Evolutionary conservation across 148 eudicot genomes (phyloP), one percentile per base, ranked within the genome.

Genomic region (Heliamphora exappendiculata): DNA sequence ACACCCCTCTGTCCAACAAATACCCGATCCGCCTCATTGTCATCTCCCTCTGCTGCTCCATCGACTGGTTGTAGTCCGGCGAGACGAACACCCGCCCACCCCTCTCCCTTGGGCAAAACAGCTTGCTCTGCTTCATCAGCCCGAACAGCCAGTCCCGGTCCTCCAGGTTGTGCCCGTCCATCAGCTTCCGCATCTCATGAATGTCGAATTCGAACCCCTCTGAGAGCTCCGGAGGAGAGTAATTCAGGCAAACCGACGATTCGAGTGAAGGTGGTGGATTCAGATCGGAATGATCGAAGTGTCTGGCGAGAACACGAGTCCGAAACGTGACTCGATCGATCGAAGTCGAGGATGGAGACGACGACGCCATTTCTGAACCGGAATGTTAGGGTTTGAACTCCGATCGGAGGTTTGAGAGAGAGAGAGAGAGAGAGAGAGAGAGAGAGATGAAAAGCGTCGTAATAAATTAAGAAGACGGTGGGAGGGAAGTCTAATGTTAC

Each of bases 31-130:
- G 60, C 72, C 55, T 85, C 87, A 91, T 50, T 0, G 97, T 91
- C 74, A 88, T 80, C 82, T 87, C 97, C 63, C 97, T 80, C 81
- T 94, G 93, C 77, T 90, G 88, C 68, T 94, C 95, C 95, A 89
- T 91, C 9, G 91, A 78, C 49, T 88, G 91, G 42, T 91, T 92
- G 64, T 86, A 92, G 67, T 92, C 93, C 3, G 97, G 91, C 33
- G 45, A 58, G 2, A 90, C 87, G 60, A 86, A 94, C 0, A 75
- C 73, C 44, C 85, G 83, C 0, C 87, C 84, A 1, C 96, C 98
- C 37, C 87, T 80, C 37, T 74, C 54, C 29, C 39, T 68, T 7
- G 86, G 90, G 78, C 89, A 88, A 75, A 94, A 94, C 7, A 94
- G 75, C 14, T 78, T 71, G 73, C 85, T 85, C 70, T 88, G 86